Evolutionary conservation across 192 early-diverging fungal genomes (phyloP), one percentile per base, ranked within the genome.

Genomic region (Pilobolus umbonatus): DNA sequence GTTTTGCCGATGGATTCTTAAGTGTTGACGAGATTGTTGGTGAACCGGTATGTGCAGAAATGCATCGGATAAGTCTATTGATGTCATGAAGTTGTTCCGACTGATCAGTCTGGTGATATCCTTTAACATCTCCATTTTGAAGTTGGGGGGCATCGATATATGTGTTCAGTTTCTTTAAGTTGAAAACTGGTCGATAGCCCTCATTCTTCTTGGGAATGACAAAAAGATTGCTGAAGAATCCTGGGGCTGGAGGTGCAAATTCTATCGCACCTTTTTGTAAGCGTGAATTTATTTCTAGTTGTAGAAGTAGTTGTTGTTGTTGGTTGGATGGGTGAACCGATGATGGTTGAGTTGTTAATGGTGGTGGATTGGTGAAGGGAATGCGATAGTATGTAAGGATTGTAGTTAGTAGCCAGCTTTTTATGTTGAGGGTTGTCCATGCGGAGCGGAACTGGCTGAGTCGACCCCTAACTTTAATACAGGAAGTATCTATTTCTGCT

Each of bases 11-110:
- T 24, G 35, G 31, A 72, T 69, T 12, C 61, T 62, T 12, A 71
- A 62, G 14, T 58, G 71, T 26, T 56, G 50, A n/a, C 62, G 62
- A 26, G 42, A 48, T 14, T 28, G 3, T 3, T 53, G 21, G 29
- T 59, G 30, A 1, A 75, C 32, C 3, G 65, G 58, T 0, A 75
- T 57, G 28, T 75, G 74, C 0, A 75, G 60, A 55, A 75, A 68
- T 1, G 69, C 65, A 39, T 75, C 69, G 15, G 62, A 48, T 1
- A 76, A 44, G 50, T 76, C 69, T 28, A 72, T 60, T 6, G 50
- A 61, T 0, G 60, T 69, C 29, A 76, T n/a, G 30, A 48, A 68
- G 51, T 62, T 58, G 22, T 66, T 34, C 12, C 32, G 36, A 3
- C 4, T 49, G 12, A 49, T 49, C 26, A 49, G 14, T 49, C n/a